Evolutionary conservation across 176 grass and related monocot species (phyloP), one percentile per base, ranked within the genome.

Genomic region (Guadua angustifolia): DNA sequence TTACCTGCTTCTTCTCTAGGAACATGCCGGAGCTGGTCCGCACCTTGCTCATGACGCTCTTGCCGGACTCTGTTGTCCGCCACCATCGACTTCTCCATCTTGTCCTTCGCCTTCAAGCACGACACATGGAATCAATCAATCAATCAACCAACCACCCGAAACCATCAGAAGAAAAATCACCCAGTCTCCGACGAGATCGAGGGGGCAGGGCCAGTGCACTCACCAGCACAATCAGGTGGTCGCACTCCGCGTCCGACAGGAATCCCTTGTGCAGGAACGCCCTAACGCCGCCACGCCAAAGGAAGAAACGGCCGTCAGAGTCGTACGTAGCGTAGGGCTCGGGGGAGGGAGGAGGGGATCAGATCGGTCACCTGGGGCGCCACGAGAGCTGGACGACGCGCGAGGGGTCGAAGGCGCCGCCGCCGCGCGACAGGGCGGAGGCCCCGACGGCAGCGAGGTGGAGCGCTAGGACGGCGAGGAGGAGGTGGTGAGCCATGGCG

Each of bases 21-120:
- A 95, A 95, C 90, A 93, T 95, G 83, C 93, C 90, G n/a, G 93
- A 95, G 76, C 93, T 95, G 71, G 93, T 93, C 38, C 93, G 77
- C 74, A 93, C 90, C 67, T 93, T 83, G 55, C 93, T 95, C 83
- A 63, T 70, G 17, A 95, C 80, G 49, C 93, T 93, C 88, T 93
- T 91, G 17, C 93, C 93, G 4, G 93, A 93, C 44, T 93, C 80
- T n/a, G 18, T 93, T 91, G 78, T 95, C 93, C 5, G 93, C 91
- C 22, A 95, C 93, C 91, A 95, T 95, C 32, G 93, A 95, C 79
- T 93, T 95, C 90, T 95, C 93, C 77, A 95, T 80, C 80, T 93
- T 95, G 71, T 87, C 86, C 86, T 85, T 93, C 43, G 93, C 93
- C 93, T 95, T 59, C 8, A 63, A 43, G 47, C 32, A 75, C 12